Evolutionary conservation across 352 stramenopile species (phyloP).

Genomic region (Pythium phragmitis): DNA sequence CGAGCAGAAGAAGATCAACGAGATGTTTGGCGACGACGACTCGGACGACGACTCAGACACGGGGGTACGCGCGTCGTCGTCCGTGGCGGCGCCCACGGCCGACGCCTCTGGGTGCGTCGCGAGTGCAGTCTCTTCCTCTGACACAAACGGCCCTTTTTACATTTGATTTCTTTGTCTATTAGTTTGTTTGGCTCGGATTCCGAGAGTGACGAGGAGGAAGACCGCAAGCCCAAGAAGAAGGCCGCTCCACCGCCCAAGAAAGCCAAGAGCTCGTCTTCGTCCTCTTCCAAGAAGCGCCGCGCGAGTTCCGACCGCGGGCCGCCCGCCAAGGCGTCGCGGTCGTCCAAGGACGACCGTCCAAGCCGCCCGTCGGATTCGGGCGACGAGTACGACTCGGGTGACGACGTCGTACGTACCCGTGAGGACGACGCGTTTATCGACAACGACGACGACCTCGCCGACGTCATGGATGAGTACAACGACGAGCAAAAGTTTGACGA

Average conservation of each 20-base stretch:
- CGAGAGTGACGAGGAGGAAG: slow-evolving; percentile 75
- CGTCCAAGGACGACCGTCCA: slow-evolving; percentile 7
- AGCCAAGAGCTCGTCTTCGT: slow-evolving; percentile 34
- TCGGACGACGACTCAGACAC: slow-evolving; percentile 69
- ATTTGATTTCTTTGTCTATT: not conserved
- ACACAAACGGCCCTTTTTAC: too few species aligned
- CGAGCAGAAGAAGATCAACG: slow-evolving; percentile 86
- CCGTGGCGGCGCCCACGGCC: slow-evolving; percentile 43
- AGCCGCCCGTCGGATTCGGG: slow-evolving; percentile 14
- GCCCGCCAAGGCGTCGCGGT: slow-evolving; percentile 10
- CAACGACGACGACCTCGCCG: slow-evolving; percentile 79
- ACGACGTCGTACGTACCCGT: slow-evolving; percentile 68
- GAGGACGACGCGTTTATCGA: slow-evolving; percentile 89
- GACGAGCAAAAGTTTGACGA: slow-evolving; percentile 81
- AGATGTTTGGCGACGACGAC: slow-evolving; percentile 87
- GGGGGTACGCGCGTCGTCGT: slow-evolving; percentile 45
- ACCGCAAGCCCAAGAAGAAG: slow-evolving; percentile 49
- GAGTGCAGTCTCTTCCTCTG: too few species aligned
- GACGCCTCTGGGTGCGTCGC: slow-evolving; percentile 62
- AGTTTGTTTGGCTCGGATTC: slow-evolving; percentile 87
- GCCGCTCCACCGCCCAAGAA: slow-evolving; percentile 42
- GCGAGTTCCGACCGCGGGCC: not conserved
- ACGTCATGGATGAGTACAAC: slow-evolving; percentile 81
- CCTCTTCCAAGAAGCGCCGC: slow-evolving; percentile 24
- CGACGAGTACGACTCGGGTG: slow-evolving; percentile 86